Conservation (phyloP, 495 filamentous ascomycete species). For the Penicillium samsonianum region DNA sequence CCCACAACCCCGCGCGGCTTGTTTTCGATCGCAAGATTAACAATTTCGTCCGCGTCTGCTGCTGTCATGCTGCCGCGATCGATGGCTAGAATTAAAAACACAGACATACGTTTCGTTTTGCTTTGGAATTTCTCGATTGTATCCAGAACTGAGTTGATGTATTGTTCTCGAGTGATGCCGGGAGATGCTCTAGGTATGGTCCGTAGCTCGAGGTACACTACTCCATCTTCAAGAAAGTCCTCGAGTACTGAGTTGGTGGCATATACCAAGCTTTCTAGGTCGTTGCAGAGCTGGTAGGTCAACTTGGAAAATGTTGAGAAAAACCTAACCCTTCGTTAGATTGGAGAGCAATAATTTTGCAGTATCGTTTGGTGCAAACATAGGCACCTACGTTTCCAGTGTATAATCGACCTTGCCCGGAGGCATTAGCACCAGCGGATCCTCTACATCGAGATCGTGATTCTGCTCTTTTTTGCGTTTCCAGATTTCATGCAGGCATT, state of each 20-base stretch:
- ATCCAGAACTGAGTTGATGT: slow-evolving; percentile 64
- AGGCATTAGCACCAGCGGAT: slow-evolving; percentile 70
- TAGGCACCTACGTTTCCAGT: slow-evolving; percentile 60
- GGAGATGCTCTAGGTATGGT: slow-evolving; percentile 72
- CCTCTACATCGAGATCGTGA: slow-evolving; percentile 55
- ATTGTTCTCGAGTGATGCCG: slow-evolving; percentile 58
- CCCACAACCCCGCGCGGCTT: slow-evolving; percentile 63
- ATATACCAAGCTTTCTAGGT: slow-evolving; percentile 54
- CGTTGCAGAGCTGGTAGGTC: slow-evolving; percentile 72
- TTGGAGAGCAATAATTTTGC: not conserved
- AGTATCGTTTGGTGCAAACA: not conserved
- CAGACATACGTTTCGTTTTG: slow-evolving; percentile 43
- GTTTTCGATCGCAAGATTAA: slow-evolving; percentile 64
- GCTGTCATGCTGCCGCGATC: slow-evolving; percentile 63
- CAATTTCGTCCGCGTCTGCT: slow-evolving; percentile 56
- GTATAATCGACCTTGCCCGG: slow-evolving; percentile 68
- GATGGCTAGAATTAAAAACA: slow-evolving; percentile 71
- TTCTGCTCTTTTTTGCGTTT: slow-evolving; percentile 51
- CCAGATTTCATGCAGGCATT: slow-evolving; percentile 79
- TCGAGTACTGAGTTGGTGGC: slow-evolving; percentile 69
- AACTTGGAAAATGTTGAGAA: slow-evolving; percentile 78
- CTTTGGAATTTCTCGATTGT: slow-evolving; percentile 52
- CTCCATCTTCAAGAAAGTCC: slow-evolving; percentile 70
- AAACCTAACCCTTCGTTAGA: slow-evolving; percentile 49
- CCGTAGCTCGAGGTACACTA: slow-evolving; percentile 78